These are phyloP conservation scores for Arthrinium phaeospermum DNA, from an alignment of 2,329 filamentous ascomycete species.

Conservation along the genomic window DNA sequence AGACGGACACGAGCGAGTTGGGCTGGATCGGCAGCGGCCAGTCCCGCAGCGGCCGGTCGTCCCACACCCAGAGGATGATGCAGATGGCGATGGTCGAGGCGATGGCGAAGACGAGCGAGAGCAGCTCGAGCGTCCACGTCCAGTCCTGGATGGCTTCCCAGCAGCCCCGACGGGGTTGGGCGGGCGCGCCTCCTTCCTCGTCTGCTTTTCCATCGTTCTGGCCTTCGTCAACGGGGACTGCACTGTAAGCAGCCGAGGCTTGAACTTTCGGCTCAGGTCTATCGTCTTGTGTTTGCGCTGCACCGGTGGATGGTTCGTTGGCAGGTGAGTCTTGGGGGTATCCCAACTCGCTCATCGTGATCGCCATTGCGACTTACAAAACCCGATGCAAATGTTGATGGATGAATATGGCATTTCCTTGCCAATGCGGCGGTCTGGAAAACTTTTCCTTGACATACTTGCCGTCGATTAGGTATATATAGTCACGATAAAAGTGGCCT, in stretches of 20 bases:
- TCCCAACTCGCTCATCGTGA: background rate
- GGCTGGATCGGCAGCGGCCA: slow-evolving; percentile 31
- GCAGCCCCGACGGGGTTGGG: background rate
- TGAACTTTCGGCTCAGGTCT: background rate
- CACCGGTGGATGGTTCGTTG: background rate
- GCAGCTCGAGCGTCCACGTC: slow-evolving; percentile 10
- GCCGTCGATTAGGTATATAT: background rate
- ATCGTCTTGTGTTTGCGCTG: too few relatives aligned
- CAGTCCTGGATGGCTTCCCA: slow-evolving; percentile 7
- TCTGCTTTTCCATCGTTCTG: background rate
- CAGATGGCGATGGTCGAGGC: background rate
- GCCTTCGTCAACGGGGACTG: background rate
- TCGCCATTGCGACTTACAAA: background rate
- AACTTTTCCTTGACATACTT: background rate
- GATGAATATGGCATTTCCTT: background rate
- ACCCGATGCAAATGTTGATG: background rate
- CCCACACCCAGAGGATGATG: background rate
- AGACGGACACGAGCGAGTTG: slow-evolving; percentile 41
- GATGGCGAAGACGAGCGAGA: slow-evolving; percentile 4
- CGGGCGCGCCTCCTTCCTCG: background rate
- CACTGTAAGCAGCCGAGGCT: background rate
- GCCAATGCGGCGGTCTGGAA: background rate
- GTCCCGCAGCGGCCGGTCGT: background rate
- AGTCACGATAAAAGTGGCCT: background rate
- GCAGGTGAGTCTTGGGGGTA: too few relatives aligned